Conservation (phyloP, 2,329 filamentous ascomycete genomes). For the Claviceps africana region DNA sequence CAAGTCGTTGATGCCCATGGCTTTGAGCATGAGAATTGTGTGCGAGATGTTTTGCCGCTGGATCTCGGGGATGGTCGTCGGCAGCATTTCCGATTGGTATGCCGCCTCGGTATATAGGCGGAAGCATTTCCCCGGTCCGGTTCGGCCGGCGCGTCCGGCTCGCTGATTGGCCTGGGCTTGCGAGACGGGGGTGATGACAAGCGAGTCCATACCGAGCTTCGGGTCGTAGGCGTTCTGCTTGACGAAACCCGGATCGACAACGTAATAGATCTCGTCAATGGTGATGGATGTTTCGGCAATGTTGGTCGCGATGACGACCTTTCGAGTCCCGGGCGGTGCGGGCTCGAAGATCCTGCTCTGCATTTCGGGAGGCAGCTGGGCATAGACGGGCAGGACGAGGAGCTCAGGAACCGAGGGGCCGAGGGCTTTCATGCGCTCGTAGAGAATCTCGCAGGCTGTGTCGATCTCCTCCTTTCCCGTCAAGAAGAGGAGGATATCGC, state of each 20-base stretch:
- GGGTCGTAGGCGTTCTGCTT: conserved; percentile 97
- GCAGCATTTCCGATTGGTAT: conserved; percentile 92
- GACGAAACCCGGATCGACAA: conserved; percentile 92
- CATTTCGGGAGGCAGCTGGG: conserved; percentile 82
- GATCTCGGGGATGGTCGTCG: conserved; percentile 91
- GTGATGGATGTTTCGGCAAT: conserved; percentile 97
- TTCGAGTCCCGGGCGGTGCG: conserved; percentile 69
- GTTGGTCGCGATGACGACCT: conserved; percentile 95
- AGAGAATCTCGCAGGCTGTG: conserved; percentile 80
- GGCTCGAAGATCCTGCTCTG: conserved; percentile 92
- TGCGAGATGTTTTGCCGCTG: conserved; percentile 85
- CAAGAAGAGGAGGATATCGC: conserved; percentile 92
- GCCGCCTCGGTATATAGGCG: conserved; percentile 89
- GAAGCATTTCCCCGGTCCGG: conserved; percentile 92
- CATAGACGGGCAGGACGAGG: conserved; percentile 91
- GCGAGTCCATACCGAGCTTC: conserved; percentile 92
- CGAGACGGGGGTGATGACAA: conserved; percentile 90
- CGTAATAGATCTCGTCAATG: conserved; percentile 95
- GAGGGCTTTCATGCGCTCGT: conserved; percentile 89
- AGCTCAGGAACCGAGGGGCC: conserved; percentile 84
- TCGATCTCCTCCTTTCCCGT: conserved; percentile 98
- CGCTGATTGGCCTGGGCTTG: conserved; percentile 94
- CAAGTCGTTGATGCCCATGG: conserved; percentile 97
- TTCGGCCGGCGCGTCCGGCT: conserved; percentile 82
- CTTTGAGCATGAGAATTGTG: conserved; percentile 95